Base-by-base conservation (phyloP, 306 rosid species). In the Adenanthera pavonina region DNA sequence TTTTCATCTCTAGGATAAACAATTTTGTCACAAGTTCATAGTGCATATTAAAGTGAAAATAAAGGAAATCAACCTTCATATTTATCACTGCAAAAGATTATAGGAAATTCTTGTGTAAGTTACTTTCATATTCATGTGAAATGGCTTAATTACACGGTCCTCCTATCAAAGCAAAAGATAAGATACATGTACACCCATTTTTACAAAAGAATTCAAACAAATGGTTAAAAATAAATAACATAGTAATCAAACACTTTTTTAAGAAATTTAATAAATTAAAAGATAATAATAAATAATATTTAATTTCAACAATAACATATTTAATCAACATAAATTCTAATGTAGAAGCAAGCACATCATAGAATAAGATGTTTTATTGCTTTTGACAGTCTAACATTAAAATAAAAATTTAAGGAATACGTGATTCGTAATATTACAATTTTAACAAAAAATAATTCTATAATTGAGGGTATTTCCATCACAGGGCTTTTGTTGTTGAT, bases 61-160 rank as follows among this genome's bases (percentile, higher is more conserved):
- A 43, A 16, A 69, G 66, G 64, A 35, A 60, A 34, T 20, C 51
- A 79, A 52, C 19, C 10, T 53, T 73, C 6, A 46, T 69, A 85
- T 33, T 69, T 59, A 51, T 69, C 36, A 16, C 14, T 67, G 15
- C 16, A 6, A 38, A 66, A 66, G 72, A 16, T 40, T 16, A 38
- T 41, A 40, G 46, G 13, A 67, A 36, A 66, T 38, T 9, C 6
- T 4, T 34, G 71, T 7, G 14, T 20, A 19, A 57, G 10, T 57
- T 57, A 19, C 64, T 56, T 20, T 16, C 8, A 2, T 1, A 5
- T 51, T 16, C n/a, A 11, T 15, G 2, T 1, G 62, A 16, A 13
- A 53, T 53, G 59, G 25, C 59, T 56, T 56, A 7, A 56, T 56
- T 56, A 56, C 11, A 8, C 3, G 8, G 14, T 9, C 11, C 19